These are phyloP conservation scores for Monosporozyma servazzii DNA, from an alignment of 805 yeast genomes.

Conservation along the genomic window DNA sequence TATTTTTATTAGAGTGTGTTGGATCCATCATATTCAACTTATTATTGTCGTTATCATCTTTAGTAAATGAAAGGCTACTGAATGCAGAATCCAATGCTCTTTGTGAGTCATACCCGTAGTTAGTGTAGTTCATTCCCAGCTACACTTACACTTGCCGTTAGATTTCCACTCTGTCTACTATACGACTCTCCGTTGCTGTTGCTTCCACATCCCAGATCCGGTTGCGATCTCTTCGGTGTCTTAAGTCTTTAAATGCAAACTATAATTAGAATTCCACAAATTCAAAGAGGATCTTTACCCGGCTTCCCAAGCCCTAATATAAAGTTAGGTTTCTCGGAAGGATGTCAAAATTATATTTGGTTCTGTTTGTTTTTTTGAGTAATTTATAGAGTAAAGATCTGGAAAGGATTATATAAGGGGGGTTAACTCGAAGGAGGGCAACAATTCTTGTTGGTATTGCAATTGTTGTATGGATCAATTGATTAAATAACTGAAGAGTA, in stretches of 20 bases:
- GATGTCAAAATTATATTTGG: too few species aligned
- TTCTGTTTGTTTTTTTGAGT: too few species aligned
- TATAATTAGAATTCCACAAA: too few species aligned
- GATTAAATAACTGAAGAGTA: neutral
- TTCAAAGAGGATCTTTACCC: neutral
- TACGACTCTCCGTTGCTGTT: neutral
- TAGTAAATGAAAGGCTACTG: slow-evolving; percentile 6
- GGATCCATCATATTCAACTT: neutral
- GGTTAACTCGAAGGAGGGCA: too few species aligned
- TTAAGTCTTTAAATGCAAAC: neutral
- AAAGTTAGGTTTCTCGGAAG: neutral
- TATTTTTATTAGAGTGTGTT: neutral
- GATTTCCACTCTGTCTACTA: too few species aligned
- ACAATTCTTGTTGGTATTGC: too few species aligned
- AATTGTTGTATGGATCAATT: neutral
- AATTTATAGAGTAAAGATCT: too few species aligned
- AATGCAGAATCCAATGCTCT: slow-evolving; percentile 9
- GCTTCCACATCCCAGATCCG: neutral
- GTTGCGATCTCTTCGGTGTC: neutral
- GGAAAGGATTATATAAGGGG: too few species aligned
- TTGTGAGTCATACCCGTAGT: slow-evolving; percentile 11
- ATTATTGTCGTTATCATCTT: neutral
- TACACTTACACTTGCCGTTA: too few species aligned
- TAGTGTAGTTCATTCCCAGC: slow-evolving; percentile 10
- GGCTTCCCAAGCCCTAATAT: neutral